Percentiles rank a stretch among this genome's conserved stretches.
Evolutionary conservation across 148 eudicot species (phyloP).

Genomic region (Vaccinium corymbosum): DNA sequence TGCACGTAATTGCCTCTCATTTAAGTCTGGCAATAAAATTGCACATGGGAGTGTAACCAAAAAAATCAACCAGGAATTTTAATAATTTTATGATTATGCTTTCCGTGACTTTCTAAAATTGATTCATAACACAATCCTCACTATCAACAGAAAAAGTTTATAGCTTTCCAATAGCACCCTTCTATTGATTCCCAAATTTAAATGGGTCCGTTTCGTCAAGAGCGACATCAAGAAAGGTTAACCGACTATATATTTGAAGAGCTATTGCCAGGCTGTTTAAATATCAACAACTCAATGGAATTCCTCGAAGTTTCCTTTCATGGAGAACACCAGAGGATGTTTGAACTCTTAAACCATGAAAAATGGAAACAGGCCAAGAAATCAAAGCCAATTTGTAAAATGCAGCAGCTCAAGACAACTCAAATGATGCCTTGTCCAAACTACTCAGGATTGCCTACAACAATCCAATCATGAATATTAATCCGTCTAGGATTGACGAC

Average conservation of each 20-base stretch:
- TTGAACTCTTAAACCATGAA: conserved; percentile 6
- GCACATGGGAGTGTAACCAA: too few relatives aligned
- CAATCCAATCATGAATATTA: neutral
- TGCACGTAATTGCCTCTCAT: neutral
- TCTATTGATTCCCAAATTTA: neutral
- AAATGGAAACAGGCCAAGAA: neutral
- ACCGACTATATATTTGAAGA: neutral
- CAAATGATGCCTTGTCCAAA: neutral
- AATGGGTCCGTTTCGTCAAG: neutral
- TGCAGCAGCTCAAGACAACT: neutral
- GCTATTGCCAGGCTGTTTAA: neutral
- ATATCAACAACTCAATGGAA: neutral
- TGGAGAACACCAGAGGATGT: neutral
- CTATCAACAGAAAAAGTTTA: neutral
- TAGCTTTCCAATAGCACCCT: neutral
- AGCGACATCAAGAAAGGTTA: neutral
- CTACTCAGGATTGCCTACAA: neutral
- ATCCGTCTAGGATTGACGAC: neutral
- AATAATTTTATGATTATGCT: neutral
- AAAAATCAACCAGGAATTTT: conserved; percentile 5
- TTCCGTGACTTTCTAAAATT: neutral
- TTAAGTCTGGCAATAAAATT: neutral
- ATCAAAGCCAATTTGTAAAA: conserved; percentile 10
- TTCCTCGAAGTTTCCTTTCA: neutral
- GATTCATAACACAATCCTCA: neutral